Evolutionary conservation across 2,329 filamentous ascomycete species (phyloP), one percentile per base, ranked within the genome.

Genomic region (Diatrype stigma): DNA sequence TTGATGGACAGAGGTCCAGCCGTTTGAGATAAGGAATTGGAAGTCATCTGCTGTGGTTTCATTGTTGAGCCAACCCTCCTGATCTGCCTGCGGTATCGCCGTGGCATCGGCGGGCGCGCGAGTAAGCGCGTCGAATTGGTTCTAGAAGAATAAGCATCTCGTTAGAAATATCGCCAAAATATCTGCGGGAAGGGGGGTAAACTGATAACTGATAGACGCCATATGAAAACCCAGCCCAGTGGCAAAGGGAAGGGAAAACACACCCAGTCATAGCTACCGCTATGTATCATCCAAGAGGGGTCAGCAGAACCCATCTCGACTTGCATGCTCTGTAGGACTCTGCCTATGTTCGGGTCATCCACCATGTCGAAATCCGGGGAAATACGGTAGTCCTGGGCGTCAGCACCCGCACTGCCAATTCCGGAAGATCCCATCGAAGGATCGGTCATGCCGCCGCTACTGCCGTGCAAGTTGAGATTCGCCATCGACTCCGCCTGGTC

Each of bases 231-330:
- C n/a, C n/a, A 30, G 26, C 4, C 37, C 17, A 1, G 19, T 40
- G 17, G 16, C 7, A 28, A 14, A 28, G 16, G 34, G 34, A 45
- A 23, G 19, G 46, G 42, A 50, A 34, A 46, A 58, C 62, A 59
- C 51, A 65, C 63, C 63, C 63, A 65, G 52, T 64, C 58, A 48
- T 63, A 63, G 19, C 28, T n/a, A 12, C 56, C 56, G 34, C 48
- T 54, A 42, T 60, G 58, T 46, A 58, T 50, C 50, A 52, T 56
- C 63, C 63, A 65, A 45, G 59, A 53, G 17, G 50, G 37, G 16
- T 60, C 57, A 8, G 52, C 57, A 8, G 52, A 47, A 30, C 45
- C 50, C 17, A 50, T 48, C 42, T 50, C 51, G 12, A 46, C 53
- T 17, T 56, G 50, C 49, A 51, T 44, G 38, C 34, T 44, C 30